Conservation (phyloP, 2,329 filamentous ascomycete species). For the Cyphellophora europaea region DNA sequence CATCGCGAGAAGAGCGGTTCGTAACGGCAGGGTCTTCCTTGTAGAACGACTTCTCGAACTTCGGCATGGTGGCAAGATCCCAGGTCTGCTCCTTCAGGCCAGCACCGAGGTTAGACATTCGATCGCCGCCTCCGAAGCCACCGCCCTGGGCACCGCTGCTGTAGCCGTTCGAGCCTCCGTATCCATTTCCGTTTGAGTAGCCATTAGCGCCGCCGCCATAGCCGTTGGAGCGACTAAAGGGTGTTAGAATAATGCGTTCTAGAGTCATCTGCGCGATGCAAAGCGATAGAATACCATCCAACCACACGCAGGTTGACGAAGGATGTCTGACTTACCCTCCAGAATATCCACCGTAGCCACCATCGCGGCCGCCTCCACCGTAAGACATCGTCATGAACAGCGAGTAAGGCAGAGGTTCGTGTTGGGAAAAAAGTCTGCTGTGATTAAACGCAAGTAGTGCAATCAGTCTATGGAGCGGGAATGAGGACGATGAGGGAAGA, state of each 20-base stretch:
- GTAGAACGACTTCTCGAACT: constrained; percentile 99
- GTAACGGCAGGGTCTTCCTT: constrained; percentile 81
- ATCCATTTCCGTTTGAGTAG: constrained; percentile 32
- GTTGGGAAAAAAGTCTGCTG: constrained; percentile 7
- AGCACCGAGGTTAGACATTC: constrained; percentile 85
- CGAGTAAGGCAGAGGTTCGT: constrained; percentile 13
- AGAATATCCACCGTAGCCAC: constrained; percentile 35
- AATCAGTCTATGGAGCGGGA: too few relatives aligned
- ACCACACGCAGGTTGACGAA: too few relatives aligned
- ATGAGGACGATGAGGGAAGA: too few relatives aligned
- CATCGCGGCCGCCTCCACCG: constrained; percentile 48
- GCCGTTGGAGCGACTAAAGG: constrained; percentile 26
- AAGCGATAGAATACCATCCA: too few relatives aligned
- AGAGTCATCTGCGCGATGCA: too few relatives aligned
- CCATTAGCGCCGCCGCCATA: constrained; percentile 41
- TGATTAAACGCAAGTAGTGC: too few relatives aligned
- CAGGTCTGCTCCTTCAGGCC: constrained; percentile 80
- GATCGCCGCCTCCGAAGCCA: constrained; percentile 69
- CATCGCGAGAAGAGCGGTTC: constrained; percentile 64
- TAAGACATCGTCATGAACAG: constrained; percentile 59
- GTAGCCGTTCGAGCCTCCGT: constrained; percentile 43
- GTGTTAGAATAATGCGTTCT: too few relatives aligned
- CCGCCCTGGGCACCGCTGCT: constrained; percentile 32
- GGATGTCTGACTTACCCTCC: constrained; percentile 19
- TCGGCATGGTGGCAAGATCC: constrained; percentile 73